Evolutionary conservation across 2,329 filamentous ascomycete species (phyloP).

Genomic region (Talaromyces islandicus): DNA sequence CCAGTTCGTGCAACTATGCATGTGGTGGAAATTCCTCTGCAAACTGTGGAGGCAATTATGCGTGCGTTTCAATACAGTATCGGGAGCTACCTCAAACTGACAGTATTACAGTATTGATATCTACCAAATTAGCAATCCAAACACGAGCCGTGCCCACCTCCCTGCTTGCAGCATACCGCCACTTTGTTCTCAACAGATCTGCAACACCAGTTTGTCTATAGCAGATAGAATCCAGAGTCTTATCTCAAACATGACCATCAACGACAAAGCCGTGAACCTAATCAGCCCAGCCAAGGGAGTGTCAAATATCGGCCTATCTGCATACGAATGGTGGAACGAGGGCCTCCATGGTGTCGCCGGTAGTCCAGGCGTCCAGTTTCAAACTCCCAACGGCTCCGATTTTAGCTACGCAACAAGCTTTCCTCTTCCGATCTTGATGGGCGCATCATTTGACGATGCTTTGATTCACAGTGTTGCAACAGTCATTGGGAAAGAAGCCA

Average conservation of each 20-base stretch:
- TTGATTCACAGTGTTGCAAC: conserved; percentile 50
- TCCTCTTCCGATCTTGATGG: conserved; percentile 55
- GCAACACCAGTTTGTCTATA: not conserved
- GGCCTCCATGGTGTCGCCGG: conserved; percentile 55
- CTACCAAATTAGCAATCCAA: conserved; percentile 4
- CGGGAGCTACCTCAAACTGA: not conserved
- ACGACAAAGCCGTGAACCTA: conserved; percentile 3
- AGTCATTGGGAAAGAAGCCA: conserved; percentile 50
- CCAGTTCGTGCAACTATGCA: not conserved
- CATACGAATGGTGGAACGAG: conserved; percentile 28
- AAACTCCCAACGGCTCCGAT: conserved; percentile 33
- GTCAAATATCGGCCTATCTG: not conserved
- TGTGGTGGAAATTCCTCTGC: conserved; percentile 3
- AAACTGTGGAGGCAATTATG: conserved; percentile 2
- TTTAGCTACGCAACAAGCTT: conserved; percentile 59
- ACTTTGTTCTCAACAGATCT: conserved; percentile 3
- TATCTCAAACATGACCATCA: conserved; percentile 1
- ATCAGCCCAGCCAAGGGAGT: not conserved
- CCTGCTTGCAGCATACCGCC: not conserved
- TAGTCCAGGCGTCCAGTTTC: conserved; percentile 40
- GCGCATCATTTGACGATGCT: conserved; percentile 57
- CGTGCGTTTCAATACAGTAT: not conserved
- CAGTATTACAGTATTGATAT: not conserved
- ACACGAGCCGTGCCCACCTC: not conserved
- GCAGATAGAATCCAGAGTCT: not conserved